A percentile compares a stretch with the other conserved stretches of the same genome.
Conservation (phyloP, 768 basidiomycete genomes). For the Mycena vulgaris region DNA sequence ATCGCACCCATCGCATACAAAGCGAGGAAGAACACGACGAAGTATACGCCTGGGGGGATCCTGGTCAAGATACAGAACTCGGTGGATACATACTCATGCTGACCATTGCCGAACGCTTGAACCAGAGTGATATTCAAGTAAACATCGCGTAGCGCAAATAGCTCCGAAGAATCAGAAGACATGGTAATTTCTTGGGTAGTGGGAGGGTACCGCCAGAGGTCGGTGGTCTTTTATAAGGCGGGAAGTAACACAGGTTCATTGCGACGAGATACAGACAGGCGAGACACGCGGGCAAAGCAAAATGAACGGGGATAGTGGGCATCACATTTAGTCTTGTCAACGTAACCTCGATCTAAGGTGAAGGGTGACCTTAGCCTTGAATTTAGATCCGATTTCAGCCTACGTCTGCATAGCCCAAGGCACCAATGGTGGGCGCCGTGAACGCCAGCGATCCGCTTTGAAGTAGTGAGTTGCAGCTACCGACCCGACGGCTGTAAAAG, state of each 20-base stretch:
- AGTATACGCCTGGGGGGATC: slow-evolving; percentile 27
- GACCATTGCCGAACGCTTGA: slow-evolving; percentile 29
- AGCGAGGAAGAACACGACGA: slow-evolving; percentile 31
- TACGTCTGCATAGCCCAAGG: no score
- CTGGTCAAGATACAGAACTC: neutral
- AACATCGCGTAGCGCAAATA: slow-evolving; percentile 30
- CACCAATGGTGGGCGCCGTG: no score
- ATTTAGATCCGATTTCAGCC: neutral
- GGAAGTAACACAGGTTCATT: neutral
- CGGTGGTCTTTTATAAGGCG: slow-evolving; percentile 13
- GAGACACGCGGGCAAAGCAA: slow-evolving; percentile 7
- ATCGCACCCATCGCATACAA: slow-evolving; percentile 34
- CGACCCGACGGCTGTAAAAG: neutral
- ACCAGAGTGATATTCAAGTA: slow-evolving; percentile 31
- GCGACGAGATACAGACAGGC: neutral
- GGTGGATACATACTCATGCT: neutral
- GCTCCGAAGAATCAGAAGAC: slow-evolving; percentile 13
- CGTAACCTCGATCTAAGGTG: slow-evolving; percentile 12
- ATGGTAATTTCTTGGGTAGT: neutral
- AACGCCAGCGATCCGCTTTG: slow-evolving; percentile 9
- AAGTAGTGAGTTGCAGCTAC: neutral
- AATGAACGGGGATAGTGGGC: slow-evolving; percentile 4
- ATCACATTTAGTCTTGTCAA: slow-evolving; percentile 18
- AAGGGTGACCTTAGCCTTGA: neutral
- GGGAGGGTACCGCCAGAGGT: no score